Evolutionary conservation across 164 flowering plant species (phyloP).

Genomic region (Cinnamomum chago): DNA sequence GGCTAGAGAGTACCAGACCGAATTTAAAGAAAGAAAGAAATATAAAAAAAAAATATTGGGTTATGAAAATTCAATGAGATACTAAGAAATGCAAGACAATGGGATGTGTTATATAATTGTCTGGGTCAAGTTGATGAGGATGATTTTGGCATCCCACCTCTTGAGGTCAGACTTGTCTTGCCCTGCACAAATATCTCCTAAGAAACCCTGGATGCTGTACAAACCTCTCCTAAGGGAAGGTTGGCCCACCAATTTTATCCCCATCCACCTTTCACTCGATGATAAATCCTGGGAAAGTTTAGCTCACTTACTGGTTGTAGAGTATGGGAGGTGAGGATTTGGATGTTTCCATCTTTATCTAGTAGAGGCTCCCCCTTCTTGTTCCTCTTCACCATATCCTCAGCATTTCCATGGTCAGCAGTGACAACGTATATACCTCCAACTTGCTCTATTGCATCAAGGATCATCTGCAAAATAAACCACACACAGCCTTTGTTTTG

Average conservation of each 20-base stretch:
- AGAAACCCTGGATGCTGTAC: not conserved
- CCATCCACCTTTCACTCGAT: not conserved
- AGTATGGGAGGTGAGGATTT: conserved; percentile 94
- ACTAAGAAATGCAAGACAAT: too few relatives aligned
- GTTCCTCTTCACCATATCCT: conserved; percentile 96
- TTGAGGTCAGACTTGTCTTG: not conserved
- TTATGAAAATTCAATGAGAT: too few relatives aligned
- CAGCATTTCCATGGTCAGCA: conserved; percentile 98
- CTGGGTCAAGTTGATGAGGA: too few relatives aligned
- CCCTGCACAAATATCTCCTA: not conserved
- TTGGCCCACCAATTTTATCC: not conserved
- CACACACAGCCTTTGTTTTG: not conserved
- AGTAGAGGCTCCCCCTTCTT: conserved; percentile 75
- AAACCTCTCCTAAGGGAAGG: not conserved
- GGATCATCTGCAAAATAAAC: conserved; percentile 57
- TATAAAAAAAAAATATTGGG: too few relatives aligned
- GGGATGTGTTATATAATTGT: too few relatives aligned
- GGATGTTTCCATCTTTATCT: conserved; percentile 80
- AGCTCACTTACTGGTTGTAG: conserved; percentile 69
- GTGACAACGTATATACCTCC: conserved; percentile 93
- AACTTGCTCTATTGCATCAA: conserved; percentile 91
- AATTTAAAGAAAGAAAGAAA: too few relatives aligned
- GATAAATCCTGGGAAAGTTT: not conserved
- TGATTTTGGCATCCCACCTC: too few relatives aligned
- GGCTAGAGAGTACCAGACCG: too few relatives aligned